phyloP scores from a whole-genome alignment of 805 yeast genomes.

The Candida jianshihensis region DNA sequence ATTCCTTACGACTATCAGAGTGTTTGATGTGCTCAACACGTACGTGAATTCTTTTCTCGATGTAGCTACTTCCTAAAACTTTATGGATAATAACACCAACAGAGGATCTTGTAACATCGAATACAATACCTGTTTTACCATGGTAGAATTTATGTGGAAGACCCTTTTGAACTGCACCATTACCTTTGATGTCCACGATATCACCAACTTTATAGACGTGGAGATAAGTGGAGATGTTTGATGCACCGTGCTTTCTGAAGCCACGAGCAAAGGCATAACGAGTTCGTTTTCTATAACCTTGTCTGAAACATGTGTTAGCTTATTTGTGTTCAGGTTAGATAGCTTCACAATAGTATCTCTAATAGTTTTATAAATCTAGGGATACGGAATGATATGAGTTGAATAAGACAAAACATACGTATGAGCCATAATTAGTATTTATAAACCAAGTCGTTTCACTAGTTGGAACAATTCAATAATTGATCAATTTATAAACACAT shows the following conservation, averaged over 20 bases:
- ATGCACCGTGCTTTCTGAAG: constrained; percentile 91
- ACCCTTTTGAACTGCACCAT: constrained; percentile 99
- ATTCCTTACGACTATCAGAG: constrained; percentile 99
- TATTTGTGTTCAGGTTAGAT: too few relatives aligned
- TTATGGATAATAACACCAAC: constrained; percentile 98
- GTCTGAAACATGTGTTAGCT: background rate
- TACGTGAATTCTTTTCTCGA: constrained; percentile 97
- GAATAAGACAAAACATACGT: constrained; percentile 7
- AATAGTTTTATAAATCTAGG: too few relatives aligned
- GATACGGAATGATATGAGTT: too few relatives aligned
- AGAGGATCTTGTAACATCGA: constrained; percentile 97
- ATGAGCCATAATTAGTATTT: constrained; percentile 8
- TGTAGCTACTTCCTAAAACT: constrained; percentile 97
- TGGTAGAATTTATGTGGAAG: constrained; percentile 99
- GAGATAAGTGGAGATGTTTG: constrained; percentile 93
- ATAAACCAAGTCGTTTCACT: background rate
- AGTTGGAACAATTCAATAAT: too few relatives aligned
- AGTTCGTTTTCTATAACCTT: constrained; percentile 99
- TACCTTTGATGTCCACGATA: constrained; percentile 98
- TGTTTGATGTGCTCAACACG: constrained; percentile 99
- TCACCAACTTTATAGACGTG: constrained; percentile 98
- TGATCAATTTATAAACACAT: too few relatives aligned
- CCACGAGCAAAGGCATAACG: constrained; percentile 99
- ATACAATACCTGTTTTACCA: constrained; percentile 99
- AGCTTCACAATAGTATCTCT: too few relatives aligned